Conservation (phyloP, 208 protist genomes). For the Trichomonas tenax region DNA sequence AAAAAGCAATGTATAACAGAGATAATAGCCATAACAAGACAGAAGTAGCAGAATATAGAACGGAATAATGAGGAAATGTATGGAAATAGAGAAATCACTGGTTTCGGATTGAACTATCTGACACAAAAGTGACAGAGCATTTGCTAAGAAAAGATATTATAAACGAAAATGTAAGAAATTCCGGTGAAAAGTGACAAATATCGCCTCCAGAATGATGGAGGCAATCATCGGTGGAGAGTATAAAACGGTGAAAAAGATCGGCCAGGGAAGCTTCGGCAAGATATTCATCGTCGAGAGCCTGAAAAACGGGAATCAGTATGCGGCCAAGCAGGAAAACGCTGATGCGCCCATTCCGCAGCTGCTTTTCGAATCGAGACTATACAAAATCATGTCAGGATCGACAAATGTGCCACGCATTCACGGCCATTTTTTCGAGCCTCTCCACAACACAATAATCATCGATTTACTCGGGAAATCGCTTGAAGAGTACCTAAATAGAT, state of each 20-base stretch:
- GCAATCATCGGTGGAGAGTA: background rate
- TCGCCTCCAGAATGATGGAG: background rate
- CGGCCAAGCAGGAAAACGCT: conserved; percentile 34
- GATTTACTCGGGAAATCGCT: conserved; percentile 89
- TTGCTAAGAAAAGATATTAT: too few species aligned
- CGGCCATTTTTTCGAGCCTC: conserved; percentile 75
- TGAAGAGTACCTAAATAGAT: conserved; percentile 87
- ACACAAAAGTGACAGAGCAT: too few species aligned
- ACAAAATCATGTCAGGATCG: conserved; percentile 61
- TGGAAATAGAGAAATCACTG: too few species aligned
- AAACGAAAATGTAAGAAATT: too few species aligned
- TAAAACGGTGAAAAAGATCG: background rate
- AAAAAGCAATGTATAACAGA: too few species aligned
- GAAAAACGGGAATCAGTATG: background rate
- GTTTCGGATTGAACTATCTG: too few species aligned
- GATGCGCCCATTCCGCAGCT: conserved; percentile 80
- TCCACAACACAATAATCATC: conserved; percentile 97
- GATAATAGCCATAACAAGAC: too few species aligned
- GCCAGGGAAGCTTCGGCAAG: background rate
- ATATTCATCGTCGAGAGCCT: background rate
- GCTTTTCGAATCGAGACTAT: conserved; percentile 84
- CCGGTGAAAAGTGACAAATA: too few species aligned
- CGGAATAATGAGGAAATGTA: too few species aligned
- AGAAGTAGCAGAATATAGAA: too few species aligned
- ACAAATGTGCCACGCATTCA: conserved; percentile 81